A percentile compares a stretch with the other conserved stretches of the same genome.
phyloP scores from a whole-genome alignment of 2,329 filamentous ascomycete genomes.

The Colletotrichum cereale region DNA sequence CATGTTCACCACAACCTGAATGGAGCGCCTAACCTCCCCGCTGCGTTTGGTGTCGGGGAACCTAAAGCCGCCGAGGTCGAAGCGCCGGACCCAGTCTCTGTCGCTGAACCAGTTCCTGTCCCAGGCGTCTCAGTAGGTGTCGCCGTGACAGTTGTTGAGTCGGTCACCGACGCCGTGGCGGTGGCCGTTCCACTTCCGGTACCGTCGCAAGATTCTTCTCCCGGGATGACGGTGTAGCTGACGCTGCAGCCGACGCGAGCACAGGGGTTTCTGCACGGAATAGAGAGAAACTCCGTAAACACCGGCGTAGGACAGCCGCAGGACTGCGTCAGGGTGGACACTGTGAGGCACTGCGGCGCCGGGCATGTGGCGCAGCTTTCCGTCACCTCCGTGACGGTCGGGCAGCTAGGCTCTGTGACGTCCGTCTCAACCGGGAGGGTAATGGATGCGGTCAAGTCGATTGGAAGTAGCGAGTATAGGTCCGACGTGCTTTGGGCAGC shows the following conservation, averaged over 20 bases:
- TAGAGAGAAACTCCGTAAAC: conserved; percentile 47
- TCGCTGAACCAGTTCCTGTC: not conserved
- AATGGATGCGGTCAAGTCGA: not conserved
- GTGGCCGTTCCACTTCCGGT: not conserved
- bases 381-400: conserved; percentile 49
- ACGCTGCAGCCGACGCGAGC: conserved; percentile 46
- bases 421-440: not conserved
- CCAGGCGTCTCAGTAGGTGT: not conserved
- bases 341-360: conserved; percentile 47
- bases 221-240: conserved; percentile 39
- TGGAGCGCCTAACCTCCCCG: conserved; percentile 18
- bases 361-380: conserved; percentile 52
- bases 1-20: conserved; percentile 29
- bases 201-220: conserved; percentile 25
- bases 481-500: conserved; percentile 15
- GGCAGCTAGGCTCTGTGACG: conserved; percentile 43
- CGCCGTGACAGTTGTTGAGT: not conserved
- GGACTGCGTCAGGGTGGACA: conserved; percentile 48
- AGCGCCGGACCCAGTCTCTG: not conserved
- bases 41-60: conserved; percentile 28
- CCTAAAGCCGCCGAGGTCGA: not conserved
- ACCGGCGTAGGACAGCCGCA: conserved; percentile 50
- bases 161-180: not conserved
- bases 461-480: conserved; percentile 1
- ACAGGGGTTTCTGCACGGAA: conserved; percentile 48